Evolutionary conservation across 495 filamentous ascomycete genomes (phyloP).

Genomic region (Xylaria longipes): DNA sequence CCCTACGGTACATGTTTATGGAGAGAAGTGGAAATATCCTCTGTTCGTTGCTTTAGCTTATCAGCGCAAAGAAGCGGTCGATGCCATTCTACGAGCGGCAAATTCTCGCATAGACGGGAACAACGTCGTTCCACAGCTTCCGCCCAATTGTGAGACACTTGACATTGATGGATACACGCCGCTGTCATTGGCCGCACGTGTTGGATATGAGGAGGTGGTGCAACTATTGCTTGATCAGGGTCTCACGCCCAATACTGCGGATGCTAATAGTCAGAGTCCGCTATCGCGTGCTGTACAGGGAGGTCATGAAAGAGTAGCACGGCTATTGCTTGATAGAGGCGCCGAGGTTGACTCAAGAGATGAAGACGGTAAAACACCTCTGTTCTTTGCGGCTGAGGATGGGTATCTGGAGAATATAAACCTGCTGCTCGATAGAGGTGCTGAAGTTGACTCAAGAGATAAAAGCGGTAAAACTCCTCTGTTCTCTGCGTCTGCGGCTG

Average conservation of each 20-base stretch:
- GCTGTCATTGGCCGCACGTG: background rate
- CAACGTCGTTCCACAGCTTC: background rate
- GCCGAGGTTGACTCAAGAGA: no score
- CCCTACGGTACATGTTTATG: background rate
- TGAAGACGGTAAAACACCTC: background rate
- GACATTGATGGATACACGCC: background rate
- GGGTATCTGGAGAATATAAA: background rate
- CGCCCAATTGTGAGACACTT: background rate
- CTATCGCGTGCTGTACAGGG: rapidly evolving
- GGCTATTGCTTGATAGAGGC: background rate
- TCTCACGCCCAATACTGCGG: background rate
- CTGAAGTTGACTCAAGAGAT: no score
- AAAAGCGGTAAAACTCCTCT: background rate
- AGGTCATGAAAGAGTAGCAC: background rate
- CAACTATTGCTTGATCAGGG: constrained; percentile 23
- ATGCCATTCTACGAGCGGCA: background rate
- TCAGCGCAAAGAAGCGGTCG: background rate
- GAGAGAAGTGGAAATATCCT: background rate
- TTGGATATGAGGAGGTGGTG: background rate
- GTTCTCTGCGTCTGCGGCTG: background rate
- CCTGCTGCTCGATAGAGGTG: constrained; percentile 11
- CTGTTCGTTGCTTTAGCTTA: background rate
- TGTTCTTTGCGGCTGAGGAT: background rate
- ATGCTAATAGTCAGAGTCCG: background rate
- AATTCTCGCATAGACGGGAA: background rate